Evolutionary conservation across 108 stramenopile genomes (phyloP).

Genomic region (Skeletonema tropicum): DNA sequence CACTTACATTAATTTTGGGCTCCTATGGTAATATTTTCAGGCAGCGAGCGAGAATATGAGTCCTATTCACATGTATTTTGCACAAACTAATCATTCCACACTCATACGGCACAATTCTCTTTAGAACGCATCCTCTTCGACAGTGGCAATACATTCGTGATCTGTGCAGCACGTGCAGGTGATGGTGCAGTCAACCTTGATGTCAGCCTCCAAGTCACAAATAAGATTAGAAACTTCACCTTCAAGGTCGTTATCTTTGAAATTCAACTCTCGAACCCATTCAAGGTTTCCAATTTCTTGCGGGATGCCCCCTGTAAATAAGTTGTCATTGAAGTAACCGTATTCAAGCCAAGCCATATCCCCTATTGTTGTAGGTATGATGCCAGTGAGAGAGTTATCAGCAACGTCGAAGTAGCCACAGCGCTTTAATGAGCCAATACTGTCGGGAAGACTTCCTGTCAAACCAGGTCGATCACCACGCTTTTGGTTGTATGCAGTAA

Average conservation of each 20-base stretch:
- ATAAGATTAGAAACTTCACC: constrained; percentile 27
- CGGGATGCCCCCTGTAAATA: constrained; percentile 31
- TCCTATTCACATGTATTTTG: neutral
- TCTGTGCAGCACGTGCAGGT: constrained; percentile 35
- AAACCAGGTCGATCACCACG: constrained; percentile 16
- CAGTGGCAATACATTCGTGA: constrained; percentile 6
- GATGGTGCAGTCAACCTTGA: constrained; percentile 38
- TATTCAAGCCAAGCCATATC: neutral
- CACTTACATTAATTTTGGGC: neutral
- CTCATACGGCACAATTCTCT: neutral
- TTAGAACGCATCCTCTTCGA: neutral
- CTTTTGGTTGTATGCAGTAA: constrained; percentile 48
- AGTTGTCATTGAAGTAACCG: constrained; percentile 26
- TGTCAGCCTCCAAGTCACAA: constrained; percentile 28
- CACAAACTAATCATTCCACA: neutral
- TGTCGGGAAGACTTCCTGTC: constrained; percentile 10
- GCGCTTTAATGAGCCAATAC: neutral
- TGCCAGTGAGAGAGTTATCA: constrained; percentile 24
- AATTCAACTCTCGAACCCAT: constrained; percentile 8
- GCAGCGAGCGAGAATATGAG: neutral
- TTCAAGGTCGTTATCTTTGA: constrained; percentile 24
- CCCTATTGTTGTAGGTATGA: constrained; percentile 21
- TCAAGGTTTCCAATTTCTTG: constrained; percentile 25
- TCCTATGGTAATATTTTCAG: neutral
- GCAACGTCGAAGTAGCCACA: constrained; percentile 15